Evolutionary conservation across 306 rosid genomes (phyloP), one percentile per base, ranked within the genome.

Genomic region (Glycyrrhiza uralensis): DNA sequence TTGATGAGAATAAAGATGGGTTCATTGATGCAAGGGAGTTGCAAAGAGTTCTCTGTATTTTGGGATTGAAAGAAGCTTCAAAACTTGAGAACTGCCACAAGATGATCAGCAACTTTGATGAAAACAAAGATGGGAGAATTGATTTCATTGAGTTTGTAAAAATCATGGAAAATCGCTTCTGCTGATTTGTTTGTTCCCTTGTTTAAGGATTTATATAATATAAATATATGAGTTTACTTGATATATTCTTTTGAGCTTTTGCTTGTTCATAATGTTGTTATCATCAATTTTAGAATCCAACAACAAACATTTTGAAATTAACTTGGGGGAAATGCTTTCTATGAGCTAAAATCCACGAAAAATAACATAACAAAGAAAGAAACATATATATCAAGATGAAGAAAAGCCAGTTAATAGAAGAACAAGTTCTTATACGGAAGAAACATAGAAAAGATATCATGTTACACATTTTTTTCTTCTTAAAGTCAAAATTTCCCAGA

Each of bases 1-100:
- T 86, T 79, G 98, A 94, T 83, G 72, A 66, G 79, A 94, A 91
- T 78, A 72, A 76, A 72, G 96, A 94, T 81, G 96, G 96, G 8
- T 86, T 85, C 51, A 86, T 94, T 49, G 97, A 86, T 81, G 96
- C 81, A 19, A 10, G 17, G 69, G 98, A 94, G 50, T 74, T 94
- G 85, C 86, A 87, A 69, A 82, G 87, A 72, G 90, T 87, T 74
- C 72, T 94, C 5, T 39, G 82, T 14, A 23, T 76, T 14, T 50
- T 94, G 81, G 95, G 89, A 7, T 79, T 91, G 14, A 83, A 82
- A 72, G 81, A 86, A 80, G 90, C 82, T 4, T 28, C 59, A 39
- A 42, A 80, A 55, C 64, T 80, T 38, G 77, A 77, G 58, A 75
- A 86, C 56, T 91, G 98, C 85, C 39, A 80, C 17, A 81, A 52